These are phyloP conservation scores for Oryza officinalis DNA, from an alignment of 176 grass and related monocot genomes.

Conservation along the genomic window DNA sequence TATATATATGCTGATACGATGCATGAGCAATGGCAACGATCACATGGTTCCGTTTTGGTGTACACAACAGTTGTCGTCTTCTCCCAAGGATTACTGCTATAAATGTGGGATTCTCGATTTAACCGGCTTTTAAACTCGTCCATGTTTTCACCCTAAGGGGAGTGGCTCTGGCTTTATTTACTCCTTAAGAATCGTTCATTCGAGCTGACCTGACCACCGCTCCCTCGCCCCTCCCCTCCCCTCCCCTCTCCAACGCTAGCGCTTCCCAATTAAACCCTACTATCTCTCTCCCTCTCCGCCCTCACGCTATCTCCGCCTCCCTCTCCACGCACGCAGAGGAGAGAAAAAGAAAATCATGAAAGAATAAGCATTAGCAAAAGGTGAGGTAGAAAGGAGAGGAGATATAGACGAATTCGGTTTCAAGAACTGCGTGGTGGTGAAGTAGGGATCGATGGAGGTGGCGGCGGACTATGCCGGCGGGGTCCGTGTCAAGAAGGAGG, in stretches of 20 bases:
- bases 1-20: background rate
- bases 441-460: conserved; percentile 40
- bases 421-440: background rate
- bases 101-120: conserved; percentile 45
- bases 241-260: conserved; percentile 39
- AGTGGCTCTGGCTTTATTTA: conserved; percentile 71
- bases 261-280: conserved; percentile 67
- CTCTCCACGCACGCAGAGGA: background rate
- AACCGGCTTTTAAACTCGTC: conserved; percentile 30
- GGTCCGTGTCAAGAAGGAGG: conserved; percentile 61
- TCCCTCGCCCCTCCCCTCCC: conserved; percentile 22
- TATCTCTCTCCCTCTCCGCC: conserved; percentile 33
- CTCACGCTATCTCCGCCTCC: conserved; percentile 36
- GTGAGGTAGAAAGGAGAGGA: background rate
- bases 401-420: conserved; percentile 7
- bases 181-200: conserved; percentile 59
- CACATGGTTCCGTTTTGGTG: background rate
- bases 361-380: background rate
- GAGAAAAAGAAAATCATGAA: conserved; percentile 24
- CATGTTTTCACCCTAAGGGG: conserved; percentile 36
- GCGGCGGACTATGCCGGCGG: conserved; percentile 29
- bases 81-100: conserved; percentile 17
- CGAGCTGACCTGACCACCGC: conserved; percentile 36
- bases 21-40: background rate
- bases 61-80: conserved; percentile 8